Base-by-base conservation (phyloP, 805 yeast species). In the Zygoascus biomembranicola region DNA sequence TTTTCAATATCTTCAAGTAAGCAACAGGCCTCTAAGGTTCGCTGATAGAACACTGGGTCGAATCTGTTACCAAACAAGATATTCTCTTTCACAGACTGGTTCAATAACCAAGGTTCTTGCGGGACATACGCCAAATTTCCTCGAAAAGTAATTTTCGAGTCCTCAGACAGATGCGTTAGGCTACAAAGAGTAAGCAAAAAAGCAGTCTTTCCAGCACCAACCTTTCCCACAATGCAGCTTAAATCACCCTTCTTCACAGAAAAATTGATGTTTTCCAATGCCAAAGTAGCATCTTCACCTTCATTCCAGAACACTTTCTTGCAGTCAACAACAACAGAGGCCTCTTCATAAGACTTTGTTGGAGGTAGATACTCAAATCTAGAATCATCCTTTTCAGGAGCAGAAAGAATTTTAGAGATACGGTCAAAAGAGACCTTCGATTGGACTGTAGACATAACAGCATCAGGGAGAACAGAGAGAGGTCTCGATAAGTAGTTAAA, bases 71-170 rank as follows among this genome's bases (percentile, higher is more conserved):
- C 99, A 70, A 94, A 94, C 52, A 90, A 52, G 63, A 94, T 87
- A 65, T 94, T 94, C 32, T 94, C 97, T 61, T 81, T 85, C 8
- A 90, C 85, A 1, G 94, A 75, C 43, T 90, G 95, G 66, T 90
- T 90, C 82, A 88, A 84, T 54, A 90, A 86, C 97, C 97, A 90
- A 2, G 97, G 88, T 45, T 86, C 51, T 70, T 90, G 98, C 1
- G 95, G 81, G 43, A 85, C 94, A 66, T 88, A 89, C 0, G 96
- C 95, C 46, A 85, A 71, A 43, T 77, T 73, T 48, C 96, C 96
- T 62, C 77, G 82, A 14, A 82, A 74, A 77, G 39, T 49, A 16
- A 73, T 72, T 9, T 85, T 83, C n/a, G 77, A 71, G 28, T 96
- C 97, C 49, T 77, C 75, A 14, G 80, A 72, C 62, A 84, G 80